phyloP scores from a whole-genome alignment of 2,329 filamentous ascomycete species.

The Fusarium subglutinans region DNA sequence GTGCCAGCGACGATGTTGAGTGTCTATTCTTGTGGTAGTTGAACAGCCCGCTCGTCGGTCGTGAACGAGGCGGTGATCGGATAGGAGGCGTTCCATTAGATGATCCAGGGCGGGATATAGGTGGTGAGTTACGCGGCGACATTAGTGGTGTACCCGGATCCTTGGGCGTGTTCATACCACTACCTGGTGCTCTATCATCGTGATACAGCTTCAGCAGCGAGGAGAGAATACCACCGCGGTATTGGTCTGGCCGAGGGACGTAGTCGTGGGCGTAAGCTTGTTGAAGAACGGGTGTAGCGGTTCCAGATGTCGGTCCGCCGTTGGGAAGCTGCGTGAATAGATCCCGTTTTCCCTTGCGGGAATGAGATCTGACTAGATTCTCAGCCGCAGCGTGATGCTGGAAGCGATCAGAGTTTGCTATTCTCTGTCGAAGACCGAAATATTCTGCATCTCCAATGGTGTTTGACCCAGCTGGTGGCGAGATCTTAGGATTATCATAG shows the following conservation, averaged over 20 bases:
- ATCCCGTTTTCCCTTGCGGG: conserved; percentile 43
- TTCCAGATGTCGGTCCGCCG: conserved; percentile 47
- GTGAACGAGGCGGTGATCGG: conserved; percentile 46
- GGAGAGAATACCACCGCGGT: conserved; percentile 77
- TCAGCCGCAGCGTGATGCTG: conserved; percentile 46
- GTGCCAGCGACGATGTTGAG: conserved; percentile 56
- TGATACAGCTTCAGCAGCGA: conserved; percentile 77
- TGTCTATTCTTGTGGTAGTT: conserved; percentile 53
- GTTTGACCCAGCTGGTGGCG: conserved; percentile 30
- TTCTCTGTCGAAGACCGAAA: conserved; percentile 38
- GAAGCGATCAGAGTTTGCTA: conserved; percentile 30
- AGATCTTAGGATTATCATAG: conserved; percentile 39
- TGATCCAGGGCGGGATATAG: conserved; percentile 53
- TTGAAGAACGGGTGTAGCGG: conserved; percentile 52
- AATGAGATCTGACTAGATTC: conserved; percentile 49
- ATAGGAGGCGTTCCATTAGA: conserved; percentile 41
- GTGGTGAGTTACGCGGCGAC: conserved; percentile 55
- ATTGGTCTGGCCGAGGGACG: conserved; percentile 72
- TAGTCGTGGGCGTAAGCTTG: conserved; percentile 65
- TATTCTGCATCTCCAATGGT: conserved; percentile 25
- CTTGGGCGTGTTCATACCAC: conserved; percentile 54
- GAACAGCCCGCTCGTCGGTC: conserved; percentile 53
- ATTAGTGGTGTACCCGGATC: conserved; percentile 51
- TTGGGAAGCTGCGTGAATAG: conserved; percentile 44
- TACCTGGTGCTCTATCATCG: conserved; percentile 53